Evolutionary conservation across 1,284 basidiomycete genomes (phyloP).

Genomic region (Apiotrichum veenhuisii): DNA sequence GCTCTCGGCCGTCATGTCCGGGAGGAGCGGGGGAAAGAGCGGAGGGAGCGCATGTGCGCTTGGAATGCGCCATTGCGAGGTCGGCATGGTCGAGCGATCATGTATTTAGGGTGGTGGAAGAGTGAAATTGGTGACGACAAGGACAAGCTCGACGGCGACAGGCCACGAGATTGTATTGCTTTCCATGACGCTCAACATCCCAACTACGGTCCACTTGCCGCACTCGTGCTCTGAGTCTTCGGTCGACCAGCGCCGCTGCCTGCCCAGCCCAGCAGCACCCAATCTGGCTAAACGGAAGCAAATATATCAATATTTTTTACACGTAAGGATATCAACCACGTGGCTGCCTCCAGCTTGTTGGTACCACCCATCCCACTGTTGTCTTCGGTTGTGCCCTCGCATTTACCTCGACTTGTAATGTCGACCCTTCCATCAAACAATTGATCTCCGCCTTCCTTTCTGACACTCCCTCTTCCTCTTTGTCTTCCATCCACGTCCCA

Average conservation of each 20-base stretch:
- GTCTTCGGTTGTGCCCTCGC: neutral
- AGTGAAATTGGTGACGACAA: neutral
- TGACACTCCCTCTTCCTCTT: neutral
- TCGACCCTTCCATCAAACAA: constrained; percentile 5
- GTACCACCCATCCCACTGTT: too few relatives aligned
- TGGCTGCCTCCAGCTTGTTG: neutral
- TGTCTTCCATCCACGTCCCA: neutral
- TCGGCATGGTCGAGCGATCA: constrained; percentile 9
- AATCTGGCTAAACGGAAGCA: constrained; percentile 1
- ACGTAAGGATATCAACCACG: constrained; percentile 3
- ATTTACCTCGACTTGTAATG: neutral
- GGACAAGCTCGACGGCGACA: neutral
- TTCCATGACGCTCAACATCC: neutral
- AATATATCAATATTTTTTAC: neutral
- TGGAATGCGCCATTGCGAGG: constrained; percentile 16
- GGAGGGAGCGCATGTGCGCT: constrained; percentile 11
- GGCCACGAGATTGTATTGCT: neutral
- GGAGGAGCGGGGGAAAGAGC: constrained; percentile 13
- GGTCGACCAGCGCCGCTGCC: too few relatives aligned
- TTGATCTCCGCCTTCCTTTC: neutral
- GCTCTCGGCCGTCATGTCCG: constrained; percentile 15
- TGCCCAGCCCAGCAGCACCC: too few relatives aligned
- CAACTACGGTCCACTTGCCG: too few relatives aligned
- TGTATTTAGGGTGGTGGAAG: neutral
- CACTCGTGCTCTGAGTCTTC: too few relatives aligned